Evolutionary conservation across 23 red algal species (phyloP), one percentile per base, ranked within the genome.

Genomic region (Porphyridium purpureum): DNA sequence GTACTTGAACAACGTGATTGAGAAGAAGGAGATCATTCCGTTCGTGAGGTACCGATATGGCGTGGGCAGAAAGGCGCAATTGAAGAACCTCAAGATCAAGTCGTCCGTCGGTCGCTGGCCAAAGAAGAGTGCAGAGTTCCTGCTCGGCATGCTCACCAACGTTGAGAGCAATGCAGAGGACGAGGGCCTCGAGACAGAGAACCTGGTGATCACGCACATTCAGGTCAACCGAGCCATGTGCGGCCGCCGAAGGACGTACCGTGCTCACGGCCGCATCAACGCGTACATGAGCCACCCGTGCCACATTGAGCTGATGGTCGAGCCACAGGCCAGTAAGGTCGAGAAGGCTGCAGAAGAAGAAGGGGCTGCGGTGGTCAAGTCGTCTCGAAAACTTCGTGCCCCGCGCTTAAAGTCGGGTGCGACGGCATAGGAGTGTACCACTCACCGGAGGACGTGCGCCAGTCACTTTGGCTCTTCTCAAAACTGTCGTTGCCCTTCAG

Each of bases 1-100:
- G 50, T 98, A 82, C 59, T 66, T 98, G 21, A 54, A 86, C 35
- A 66, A 77, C 24, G 90, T 98, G 25, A 86, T 98, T 17, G 81
- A 80, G 31, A 98, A 98, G 70, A 82, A 86, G 58, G 90, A 98
- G 57, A 98, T 98, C 47, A 66, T 98, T 4, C 90, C 90, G n/a
- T 98, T 86, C 58, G 49, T 64, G 33, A 75, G 90, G 2, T 98
- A 86, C 71, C 55, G 68, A 34, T 86, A 86, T 30, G 90, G 90
- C 21, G 90, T 98, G n/a, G 82, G 82, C 35, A 66, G 90, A 32
- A 85, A 98, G 53, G 73, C 90, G 2, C 90, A 98, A 48, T 66
- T 64, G 56, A 76, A 79, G 63, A 82, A 86, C 31, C 69, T 60
- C 62, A 75, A 75, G 50, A 63, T 86, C 26, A n/a, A n/a, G 4